phyloP scores from a whole-genome alignment of 805 yeast genomes.

The Kodamaea nitidulidarum region DNA sequence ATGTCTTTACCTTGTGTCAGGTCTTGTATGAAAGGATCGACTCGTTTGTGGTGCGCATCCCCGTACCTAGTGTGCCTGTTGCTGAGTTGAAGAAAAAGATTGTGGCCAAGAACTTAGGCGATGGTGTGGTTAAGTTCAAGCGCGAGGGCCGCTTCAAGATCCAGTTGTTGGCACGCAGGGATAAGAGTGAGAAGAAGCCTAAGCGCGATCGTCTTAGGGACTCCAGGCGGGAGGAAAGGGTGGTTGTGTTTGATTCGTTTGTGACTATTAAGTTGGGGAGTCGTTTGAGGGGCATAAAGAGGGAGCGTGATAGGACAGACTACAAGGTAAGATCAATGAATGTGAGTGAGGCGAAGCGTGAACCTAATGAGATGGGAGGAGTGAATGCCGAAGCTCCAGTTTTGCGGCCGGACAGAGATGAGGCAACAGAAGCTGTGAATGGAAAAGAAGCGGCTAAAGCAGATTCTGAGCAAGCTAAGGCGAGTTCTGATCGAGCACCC shows the following conservation, averaged over 20 bases:
- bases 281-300: neutral
- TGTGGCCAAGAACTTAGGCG: slow-evolving; percentile 52
- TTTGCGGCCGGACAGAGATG: too few species aligned
- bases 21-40: slow-evolving; percentile 63
- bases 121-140: slow-evolving; percentile 54
- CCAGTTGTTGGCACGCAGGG: slow-evolving; percentile 36
- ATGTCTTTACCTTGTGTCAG: slow-evolving; percentile 59
- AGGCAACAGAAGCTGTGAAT: too few species aligned
- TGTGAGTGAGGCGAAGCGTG: neutral
- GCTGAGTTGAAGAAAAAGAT: slow-evolving; percentile 49
- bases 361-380: too few species aligned
- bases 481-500: too few species aligned
- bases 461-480: too few species aligned
- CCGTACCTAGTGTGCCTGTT: slow-evolving; percentile 57
- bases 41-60: slow-evolving; percentile 56
- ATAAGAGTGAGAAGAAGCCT: neutral
- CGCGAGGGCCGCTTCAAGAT: slow-evolving; percentile 57
- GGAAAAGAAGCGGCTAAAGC: too few species aligned
- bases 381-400: too few species aligned
- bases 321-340: too few species aligned
- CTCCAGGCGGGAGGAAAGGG: neutral
- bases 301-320: neutral
- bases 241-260: neutral
- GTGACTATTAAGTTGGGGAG: slow-evolving; percentile 3
- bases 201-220: neutral